Evolutionary conservation across 208 protist genomes (phyloP).

Genomic region (Strigomonas galati): DNA sequence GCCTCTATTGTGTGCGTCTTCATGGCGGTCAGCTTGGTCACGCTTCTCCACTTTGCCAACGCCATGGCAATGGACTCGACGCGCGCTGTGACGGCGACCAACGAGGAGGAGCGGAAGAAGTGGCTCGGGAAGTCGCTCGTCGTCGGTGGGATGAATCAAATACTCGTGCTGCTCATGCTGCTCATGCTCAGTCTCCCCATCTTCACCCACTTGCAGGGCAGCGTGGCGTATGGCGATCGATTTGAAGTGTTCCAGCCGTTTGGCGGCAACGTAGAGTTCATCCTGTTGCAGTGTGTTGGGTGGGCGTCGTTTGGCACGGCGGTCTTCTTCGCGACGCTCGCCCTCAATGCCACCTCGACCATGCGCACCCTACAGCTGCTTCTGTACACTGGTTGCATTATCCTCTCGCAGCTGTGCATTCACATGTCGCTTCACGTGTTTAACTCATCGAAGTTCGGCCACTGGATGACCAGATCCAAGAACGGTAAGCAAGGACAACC

Average conservation of each 20-base stretch:
- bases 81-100: no score
- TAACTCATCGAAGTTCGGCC: not conserved
- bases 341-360: constrained; percentile 42
- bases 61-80: no score
- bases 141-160: no score
- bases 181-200: constrained; percentile 61
- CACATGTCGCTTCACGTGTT: constrained; percentile 69
- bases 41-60: no score
- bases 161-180: constrained; percentile 19
- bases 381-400: constrained; percentile 35
- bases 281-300: constrained; percentile 46
- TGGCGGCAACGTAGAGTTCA: constrained; percentile 50
- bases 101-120: no score
- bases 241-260: constrained; percentile 70
- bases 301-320: constrained; percentile 58
- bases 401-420: constrained; percentile 63
- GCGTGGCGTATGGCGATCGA: constrained; percentile 45
- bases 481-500: not conserved
- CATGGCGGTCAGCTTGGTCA: no score
- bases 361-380: constrained; percentile 31
- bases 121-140: no score
- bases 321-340: constrained; percentile 51
- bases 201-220: constrained; percentile 61
- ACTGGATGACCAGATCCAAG: not conserved
- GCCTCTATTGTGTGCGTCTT: no score